Base-by-base conservation (phyloP, 257 asterid species). In the Nicotiana tabacum region DNA sequence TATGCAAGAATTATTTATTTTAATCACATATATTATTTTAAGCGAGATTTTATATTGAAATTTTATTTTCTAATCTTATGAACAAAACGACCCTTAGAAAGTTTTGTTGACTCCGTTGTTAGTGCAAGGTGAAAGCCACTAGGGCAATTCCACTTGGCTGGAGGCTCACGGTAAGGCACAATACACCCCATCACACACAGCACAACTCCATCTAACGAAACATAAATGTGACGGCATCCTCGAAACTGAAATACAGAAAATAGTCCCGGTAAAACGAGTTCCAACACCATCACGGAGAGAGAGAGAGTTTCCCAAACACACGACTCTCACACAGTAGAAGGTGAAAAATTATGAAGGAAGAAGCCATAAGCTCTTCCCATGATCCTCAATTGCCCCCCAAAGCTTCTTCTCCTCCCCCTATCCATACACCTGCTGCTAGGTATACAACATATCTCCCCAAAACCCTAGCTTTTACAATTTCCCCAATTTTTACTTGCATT, bases 341-440 rank as follows among this genome's bases (percentile, higher is more conserved):
- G 61, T 12, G 80, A 35, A 70, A 16, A 58, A 81, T 32, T 70
- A 94, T 96, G 98, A 96, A 89, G 90, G 99, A 96, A 87, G 99
- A 96, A 86, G 98, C 91, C 21, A 89, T 92, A 61, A 93, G 99
- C 94, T 96, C 99, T 58, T 90, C 98, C 5, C 89, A 92, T 12
- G 98, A 94, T 89, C 97, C 97, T 79, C 77, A 89, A 58, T 32
- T 88, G 68, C 92, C 88, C 18, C 98, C 89, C 64, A 90, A 93
- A 86, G 92, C 98, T 82, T 89, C 94, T 46, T 93, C 98, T 85
- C 97, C 98, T 55, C 94, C 97, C n/a, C 94, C 92, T 81, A 88
- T 83, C 70, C 85, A 89, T 60, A 94, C 99, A 76, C 99, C 97
- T 64, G 98, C 99, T 76, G 99, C 98, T 70, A 96, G 99, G 99